These are phyloP conservation scores for Kwoniella dejecticola DNA, from an alignment of 768 basidiomycete species.

Conservation along the genomic window DNA sequence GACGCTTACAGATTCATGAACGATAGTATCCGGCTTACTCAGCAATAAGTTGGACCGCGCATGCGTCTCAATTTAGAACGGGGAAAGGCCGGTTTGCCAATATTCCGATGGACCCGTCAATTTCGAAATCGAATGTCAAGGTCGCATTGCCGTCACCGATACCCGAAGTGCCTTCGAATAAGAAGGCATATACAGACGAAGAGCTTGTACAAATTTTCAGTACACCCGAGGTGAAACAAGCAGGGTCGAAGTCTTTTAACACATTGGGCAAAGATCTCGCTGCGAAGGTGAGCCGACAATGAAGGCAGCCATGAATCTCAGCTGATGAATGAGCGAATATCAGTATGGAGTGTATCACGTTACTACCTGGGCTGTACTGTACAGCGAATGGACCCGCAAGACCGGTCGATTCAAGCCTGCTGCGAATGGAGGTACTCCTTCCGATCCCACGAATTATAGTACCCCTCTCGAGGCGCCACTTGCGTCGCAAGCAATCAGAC, in stretches of 20 bases:
- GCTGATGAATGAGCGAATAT: not conserved
- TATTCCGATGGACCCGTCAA: too few species aligned
- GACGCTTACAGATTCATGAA: not conserved
- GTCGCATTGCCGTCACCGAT: not conserved
- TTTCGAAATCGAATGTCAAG: not conserved
- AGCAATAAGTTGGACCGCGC: not conserved
- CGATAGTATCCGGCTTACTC: slow-evolving; percentile 10
- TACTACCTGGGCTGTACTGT: slow-evolving; percentile 11
- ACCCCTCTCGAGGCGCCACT: not conserved
- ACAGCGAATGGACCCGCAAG: slow-evolving; percentile 7
- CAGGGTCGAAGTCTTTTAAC: not conserved
- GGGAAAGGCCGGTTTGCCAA: slow-evolving; percentile 6
- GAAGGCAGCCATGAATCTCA: not conserved
- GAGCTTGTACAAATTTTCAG: slow-evolving; percentile 4
- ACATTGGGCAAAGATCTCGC: slow-evolving; percentile 5
- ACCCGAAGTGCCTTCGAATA: not conserved
- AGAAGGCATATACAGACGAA: not conserved
- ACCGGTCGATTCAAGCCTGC: slow-evolving; percentile 1
- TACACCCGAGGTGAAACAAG: not conserved
- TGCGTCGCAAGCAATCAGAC: not conserved
- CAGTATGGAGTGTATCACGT: slow-evolving; percentile 3
- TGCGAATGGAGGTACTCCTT: not conserved
- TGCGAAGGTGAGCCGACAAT: not conserved
- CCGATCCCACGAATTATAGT: too few species aligned
- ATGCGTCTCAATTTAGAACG: slow-evolving; percentile 1